A percentile compares a stretch with the other conserved stretches of the same genome.
Conservation (phyloP, 2,329 filamentous ascomycete species). For the Aspergillus sp. region DNA sequence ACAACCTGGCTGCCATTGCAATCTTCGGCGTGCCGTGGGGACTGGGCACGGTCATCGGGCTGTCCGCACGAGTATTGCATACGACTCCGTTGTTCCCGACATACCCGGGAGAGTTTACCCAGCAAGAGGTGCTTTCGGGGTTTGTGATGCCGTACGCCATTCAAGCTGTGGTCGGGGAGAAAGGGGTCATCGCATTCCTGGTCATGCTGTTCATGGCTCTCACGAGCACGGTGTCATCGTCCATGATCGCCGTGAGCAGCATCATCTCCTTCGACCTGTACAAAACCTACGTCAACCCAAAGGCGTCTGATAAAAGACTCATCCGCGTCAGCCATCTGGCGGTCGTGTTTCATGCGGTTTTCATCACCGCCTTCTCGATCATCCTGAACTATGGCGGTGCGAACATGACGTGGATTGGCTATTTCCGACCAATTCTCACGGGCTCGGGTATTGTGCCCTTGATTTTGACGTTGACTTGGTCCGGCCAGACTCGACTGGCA, state of each 20-base stretch:
- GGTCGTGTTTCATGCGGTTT: slow-evolving; percentile 47
- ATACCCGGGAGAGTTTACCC: slow-evolving; percentile 42
- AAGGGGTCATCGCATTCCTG: slow-evolving; percentile 44
- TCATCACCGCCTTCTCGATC: slow-evolving; percentile 49
- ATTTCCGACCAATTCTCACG: slow-evolving; percentile 42
- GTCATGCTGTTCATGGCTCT: slow-evolving; percentile 53
- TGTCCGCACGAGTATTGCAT: slow-evolving; percentile 45
- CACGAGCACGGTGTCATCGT: slow-evolving; percentile 50
- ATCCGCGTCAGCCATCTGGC: slow-evolving; percentile 47
- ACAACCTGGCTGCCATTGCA: slow-evolving; percentile 45
- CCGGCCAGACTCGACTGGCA: slow-evolving; percentile 44
- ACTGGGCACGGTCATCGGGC: slow-evolving; percentile 47
- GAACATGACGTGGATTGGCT: slow-evolving; percentile 48
- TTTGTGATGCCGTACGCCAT: slow-evolving; percentile 49
- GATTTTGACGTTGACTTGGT: slow-evolving; percentile 45
- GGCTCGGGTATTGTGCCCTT: slow-evolving; percentile 47
- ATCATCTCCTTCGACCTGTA: slow-evolving; percentile 53
- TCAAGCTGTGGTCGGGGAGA: slow-evolving; percentile 43
- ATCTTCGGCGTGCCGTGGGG: slow-evolving; percentile 50
- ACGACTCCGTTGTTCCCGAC: slow-evolving; percentile 46
- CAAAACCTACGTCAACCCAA: slow-evolving; percentile 50
- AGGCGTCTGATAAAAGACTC: slow-evolving; percentile 42
- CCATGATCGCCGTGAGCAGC: slow-evolving; percentile 51
- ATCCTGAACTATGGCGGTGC: slow-evolving; percentile 50
- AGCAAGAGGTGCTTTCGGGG: slow-evolving; percentile 41